Conservation (phyloP, 306 rosid species). For the Vicia sativa region DNA sequence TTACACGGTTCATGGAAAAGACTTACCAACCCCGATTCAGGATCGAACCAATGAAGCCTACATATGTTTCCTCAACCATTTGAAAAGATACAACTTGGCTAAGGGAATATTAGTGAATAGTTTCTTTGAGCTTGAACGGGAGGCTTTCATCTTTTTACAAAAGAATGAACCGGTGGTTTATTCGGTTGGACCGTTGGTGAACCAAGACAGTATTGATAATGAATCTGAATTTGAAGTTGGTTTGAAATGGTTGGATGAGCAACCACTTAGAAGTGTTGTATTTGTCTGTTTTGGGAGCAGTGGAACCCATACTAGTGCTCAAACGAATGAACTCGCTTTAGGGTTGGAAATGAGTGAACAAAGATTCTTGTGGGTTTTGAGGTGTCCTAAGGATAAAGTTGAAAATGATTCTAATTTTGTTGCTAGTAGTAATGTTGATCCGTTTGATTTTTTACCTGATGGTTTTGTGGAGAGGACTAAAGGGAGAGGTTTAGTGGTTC, state of each 20-base stretch:
- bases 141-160: constrained; percentile 38
- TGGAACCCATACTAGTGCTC: constrained; percentile 9
- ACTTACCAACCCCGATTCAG: constrained; percentile 60
- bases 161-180: constrained; percentile 6
- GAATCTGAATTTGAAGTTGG: background rate
- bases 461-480: constrained; percentile 59
- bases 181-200: constrained; percentile 53
- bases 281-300: constrained; percentile 39
- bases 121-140: constrained; percentile 67
- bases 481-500: constrained; percentile 23
- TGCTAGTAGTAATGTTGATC: background rate
- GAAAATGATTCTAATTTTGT: constrained; percentile 5
- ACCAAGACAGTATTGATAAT: background rate
- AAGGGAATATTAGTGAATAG: constrained; percentile 61
- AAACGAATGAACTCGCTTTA: constrained; percentile 30
- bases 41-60: constrained; percentile 65
- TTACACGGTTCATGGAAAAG: constrained; percentile 53
- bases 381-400: constrained; percentile 31
- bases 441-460: constrained; percentile 29
- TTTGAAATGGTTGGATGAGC: constrained; percentile 34
- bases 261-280: constrained; percentile 31
- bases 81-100: constrained; percentile 46
- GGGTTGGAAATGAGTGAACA: constrained; percentile 39
- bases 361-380: constrained; percentile 39
- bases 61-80: constrained; percentile 49